Conservation (phyloP, 495 filamentous ascomycete genomes). For the Penicillium coffeae region DNA sequence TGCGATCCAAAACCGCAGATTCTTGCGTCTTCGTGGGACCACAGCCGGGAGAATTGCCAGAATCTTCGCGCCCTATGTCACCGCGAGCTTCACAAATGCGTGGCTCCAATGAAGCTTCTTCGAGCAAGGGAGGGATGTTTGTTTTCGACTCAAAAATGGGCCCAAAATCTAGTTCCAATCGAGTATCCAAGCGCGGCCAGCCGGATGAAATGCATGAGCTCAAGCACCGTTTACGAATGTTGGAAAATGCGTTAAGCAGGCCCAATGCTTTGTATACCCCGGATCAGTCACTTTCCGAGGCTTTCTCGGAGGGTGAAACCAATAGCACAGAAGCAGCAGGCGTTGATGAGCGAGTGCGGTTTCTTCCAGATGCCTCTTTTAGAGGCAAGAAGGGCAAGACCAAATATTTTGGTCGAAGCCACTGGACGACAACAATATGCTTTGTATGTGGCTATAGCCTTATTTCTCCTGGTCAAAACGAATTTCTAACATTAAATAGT, state of each 20-base stretch:
- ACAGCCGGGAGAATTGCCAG: constrained; percentile 11
- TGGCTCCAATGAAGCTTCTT: constrained; percentile 12
- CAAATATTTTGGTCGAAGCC: constrained; percentile 47
- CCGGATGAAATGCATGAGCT: constrained; percentile 35
- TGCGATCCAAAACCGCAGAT: constrained; percentile 42
- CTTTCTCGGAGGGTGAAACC: constrained; percentile 14
- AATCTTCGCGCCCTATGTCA: constrained; percentile 11
- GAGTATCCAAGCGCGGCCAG: constrained; percentile 27
- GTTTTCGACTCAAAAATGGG: constrained; percentile 37
- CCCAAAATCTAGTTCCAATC: constrained; percentile 21
- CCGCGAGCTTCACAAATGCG: constrained; percentile 15
- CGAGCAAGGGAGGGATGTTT: constrained; percentile 27
- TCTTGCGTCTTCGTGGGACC: constrained; percentile 33
- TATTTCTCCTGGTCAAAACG: too few species aligned
- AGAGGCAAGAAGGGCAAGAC: constrained; percentile 47
- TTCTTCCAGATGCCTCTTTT: constrained; percentile 34
- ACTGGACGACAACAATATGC: constrained; percentile 39
- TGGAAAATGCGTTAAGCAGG: constrained; percentile 30
- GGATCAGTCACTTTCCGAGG: constrained; percentile 25
- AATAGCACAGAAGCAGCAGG: constrained; percentile 23
- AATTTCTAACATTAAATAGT: constrained; percentile 35
- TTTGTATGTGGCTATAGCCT: constrained; percentile 43
- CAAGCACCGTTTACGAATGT: constrained; percentile 23
- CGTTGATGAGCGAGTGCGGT: constrained; percentile 30
- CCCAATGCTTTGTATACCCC: constrained; percentile 23